Percentiles rank a stretch among this genome's conserved stretches.
These are phyloP conservation scores for Aspergillus latus DNA, from an alignment of 2,329 filamentous ascomycete species.

Conservation along the genomic window DNA sequence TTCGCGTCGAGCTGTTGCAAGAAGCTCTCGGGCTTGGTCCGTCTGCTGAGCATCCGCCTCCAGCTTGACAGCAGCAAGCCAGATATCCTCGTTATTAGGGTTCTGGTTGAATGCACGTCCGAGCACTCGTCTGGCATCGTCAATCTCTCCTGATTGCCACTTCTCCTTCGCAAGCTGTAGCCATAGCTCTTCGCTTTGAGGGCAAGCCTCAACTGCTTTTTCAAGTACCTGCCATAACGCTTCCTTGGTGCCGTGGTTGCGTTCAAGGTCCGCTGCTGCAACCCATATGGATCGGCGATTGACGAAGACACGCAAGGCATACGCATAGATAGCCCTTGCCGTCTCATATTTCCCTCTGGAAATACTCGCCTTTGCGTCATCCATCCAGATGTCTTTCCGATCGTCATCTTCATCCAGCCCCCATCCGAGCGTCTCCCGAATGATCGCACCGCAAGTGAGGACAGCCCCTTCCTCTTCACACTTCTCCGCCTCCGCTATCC, in stretches of 20 bases:
- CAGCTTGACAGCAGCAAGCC: constrained; percentile 92
- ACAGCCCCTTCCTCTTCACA: constrained; percentile 90
- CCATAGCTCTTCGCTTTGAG: constrained; percentile 88
- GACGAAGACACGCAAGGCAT: constrained; percentile 83
- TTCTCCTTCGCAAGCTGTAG: constrained; percentile 95
- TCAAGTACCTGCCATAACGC: constrained; percentile 82
- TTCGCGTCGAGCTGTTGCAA: constrained; percentile 79
- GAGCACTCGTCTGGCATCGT: constrained; percentile 81
- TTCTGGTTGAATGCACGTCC: constrained; percentile 92
- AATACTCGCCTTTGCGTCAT: constrained; percentile 83
- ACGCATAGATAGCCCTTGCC: constrained; percentile 88
- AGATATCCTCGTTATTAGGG: constrained; percentile 96
- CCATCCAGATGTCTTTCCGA: constrained; percentile 91
- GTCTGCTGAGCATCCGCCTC: constrained; percentile 86
- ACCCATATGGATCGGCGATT: constrained; percentile 87
- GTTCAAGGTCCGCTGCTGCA: constrained; percentile 85
- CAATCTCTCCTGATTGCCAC: constrained; percentile 82
- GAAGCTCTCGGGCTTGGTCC: constrained; percentile 76
- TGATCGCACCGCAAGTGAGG: constrained; percentile 83
- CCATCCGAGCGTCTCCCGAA: constrained; percentile 90
- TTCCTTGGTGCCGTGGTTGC: constrained; percentile 81
- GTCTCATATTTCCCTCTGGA: constrained; percentile 82
- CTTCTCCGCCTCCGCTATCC: constrained; percentile 91
- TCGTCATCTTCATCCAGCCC: constrained; percentile 94
- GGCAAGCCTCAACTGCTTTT: constrained; percentile 90